Conservation (phyloP, 257 asterid species). For the Solanum boliviense region DNA sequence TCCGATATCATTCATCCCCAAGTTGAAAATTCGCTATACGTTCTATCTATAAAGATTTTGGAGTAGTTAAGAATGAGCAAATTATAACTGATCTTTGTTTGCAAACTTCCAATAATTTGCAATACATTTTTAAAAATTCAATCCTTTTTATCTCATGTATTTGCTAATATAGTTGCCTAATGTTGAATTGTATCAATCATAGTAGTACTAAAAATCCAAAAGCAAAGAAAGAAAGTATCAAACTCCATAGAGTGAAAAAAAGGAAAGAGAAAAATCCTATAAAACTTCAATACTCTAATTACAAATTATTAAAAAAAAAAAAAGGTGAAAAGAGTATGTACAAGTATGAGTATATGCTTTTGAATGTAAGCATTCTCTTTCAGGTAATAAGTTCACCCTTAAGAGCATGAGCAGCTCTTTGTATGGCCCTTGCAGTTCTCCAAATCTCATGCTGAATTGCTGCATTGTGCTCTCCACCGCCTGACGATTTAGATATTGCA, state of each 20-base stretch:
- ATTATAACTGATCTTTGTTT: background rate
- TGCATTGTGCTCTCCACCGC: constrained; percentile 16
- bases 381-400: constrained; percentile 50
- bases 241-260: background rate
- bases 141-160: background rate
- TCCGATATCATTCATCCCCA: background rate
- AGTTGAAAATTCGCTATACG: background rate
- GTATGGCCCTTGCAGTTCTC: constrained; percentile 83
- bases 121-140: background rate
- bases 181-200: background rate
- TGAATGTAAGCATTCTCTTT: background rate
- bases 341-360: background rate
- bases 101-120: background rate
- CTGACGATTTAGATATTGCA: constrained; percentile 19
- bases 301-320: background rate
- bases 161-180: background rate
- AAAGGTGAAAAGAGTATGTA: background rate
- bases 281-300: background rate
- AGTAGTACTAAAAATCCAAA: background rate
- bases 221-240: background rate
- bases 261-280: background rate
- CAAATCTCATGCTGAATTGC: constrained; percentile 62
- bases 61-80: background rate
- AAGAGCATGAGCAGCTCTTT: constrained; percentile 50
- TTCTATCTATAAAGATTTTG: background rate